phyloP scores from a whole-genome alignment of 2,329 filamentous ascomycete species.

The Truncatella angustata region DNA sequence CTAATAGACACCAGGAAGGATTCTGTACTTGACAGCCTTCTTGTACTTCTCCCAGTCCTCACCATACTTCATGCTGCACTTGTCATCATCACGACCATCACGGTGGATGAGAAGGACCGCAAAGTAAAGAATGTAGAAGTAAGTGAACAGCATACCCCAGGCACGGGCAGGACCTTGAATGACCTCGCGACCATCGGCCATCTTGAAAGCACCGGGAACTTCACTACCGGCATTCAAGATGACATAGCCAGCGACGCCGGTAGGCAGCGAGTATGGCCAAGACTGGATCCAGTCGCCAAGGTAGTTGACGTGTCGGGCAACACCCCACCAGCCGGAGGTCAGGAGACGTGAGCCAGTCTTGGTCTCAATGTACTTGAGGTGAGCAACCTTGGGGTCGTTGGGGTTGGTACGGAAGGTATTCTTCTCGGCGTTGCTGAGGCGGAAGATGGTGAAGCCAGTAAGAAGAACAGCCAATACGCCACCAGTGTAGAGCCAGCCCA shows the following conservation, averaged over 20 bases:
- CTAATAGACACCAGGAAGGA: conserved; percentile 83
- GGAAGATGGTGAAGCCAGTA: conserved; percentile 87
- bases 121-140: conserved; percentile 95
- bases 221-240: conserved; percentile 57
- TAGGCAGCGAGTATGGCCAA: conserved; percentile 87
- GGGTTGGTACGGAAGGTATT: conserved; percentile 90
- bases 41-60: conserved; percentile 90
- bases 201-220: conserved; percentile 53
- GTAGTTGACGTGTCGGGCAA: conserved; percentile 92
- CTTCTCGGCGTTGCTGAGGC: conserved; percentile 91
- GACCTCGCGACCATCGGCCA: conserved; percentile 61
- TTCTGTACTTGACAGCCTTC: conserved; percentile 75
- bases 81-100: conserved; percentile 83
- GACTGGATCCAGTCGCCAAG: conserved; percentile 92
- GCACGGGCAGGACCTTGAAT: conserved; percentile 72
- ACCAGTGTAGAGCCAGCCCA: conserved; percentile 66
- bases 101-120: conserved; percentile 82
- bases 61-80: conserved; percentile 88
- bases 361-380: conserved; percentile 85
- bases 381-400: conserved; percentile 71
- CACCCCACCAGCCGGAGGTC: conserved; percentile 89
- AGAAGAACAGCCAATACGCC: conserved; percentile 66
- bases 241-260: conserved; percentile 77
- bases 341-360: conserved; percentile 77
- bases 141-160: conserved; percentile 85